These are phyloP conservation scores for Microglena sp. DNA, from an alignment of 139 green algal genomes.

Conservation along the genomic window DNA sequence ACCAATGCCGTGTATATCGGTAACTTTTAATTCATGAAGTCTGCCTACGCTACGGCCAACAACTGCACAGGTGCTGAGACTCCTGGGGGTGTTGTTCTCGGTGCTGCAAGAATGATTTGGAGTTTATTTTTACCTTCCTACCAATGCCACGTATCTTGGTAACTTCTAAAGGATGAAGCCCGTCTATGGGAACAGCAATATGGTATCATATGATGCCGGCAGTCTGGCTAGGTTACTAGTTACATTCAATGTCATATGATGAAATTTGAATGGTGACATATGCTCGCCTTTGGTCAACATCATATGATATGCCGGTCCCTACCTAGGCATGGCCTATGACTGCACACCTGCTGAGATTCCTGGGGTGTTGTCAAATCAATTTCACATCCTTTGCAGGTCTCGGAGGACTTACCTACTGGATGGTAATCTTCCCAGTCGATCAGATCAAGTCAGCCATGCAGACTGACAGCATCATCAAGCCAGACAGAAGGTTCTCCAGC, in stretches of 20 bases:
- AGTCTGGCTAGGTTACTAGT: too few relatives aligned
- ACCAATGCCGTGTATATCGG: not conserved
- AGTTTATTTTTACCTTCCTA: too few relatives aligned
- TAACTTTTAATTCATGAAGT: not conserved
- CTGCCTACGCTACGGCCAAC: not conserved
- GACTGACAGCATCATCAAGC: constrained; percentile 68
- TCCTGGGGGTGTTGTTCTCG: not conserved
- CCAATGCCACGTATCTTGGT: constrained; percentile 87
- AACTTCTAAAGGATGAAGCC: constrained; percentile 85
- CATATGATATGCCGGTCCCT: too few relatives aligned
- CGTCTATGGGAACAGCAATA: too few relatives aligned
- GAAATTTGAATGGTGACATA: too few relatives aligned
- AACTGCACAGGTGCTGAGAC: not conserved
- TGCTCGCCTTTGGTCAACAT: too few relatives aligned
- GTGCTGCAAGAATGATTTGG: not conserved
- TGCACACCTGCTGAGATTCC: constrained; percentile 29
- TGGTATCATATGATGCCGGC: too few relatives aligned
- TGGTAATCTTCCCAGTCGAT: constrained; percentile 83
- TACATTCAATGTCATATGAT: too few relatives aligned
- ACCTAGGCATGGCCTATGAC: constrained; percentile 6
- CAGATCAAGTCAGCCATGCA: constrained; percentile 84
- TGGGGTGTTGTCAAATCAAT: too few relatives aligned
- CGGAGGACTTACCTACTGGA: constrained; percentile 79
- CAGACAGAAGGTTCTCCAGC: constrained; percentile 59
- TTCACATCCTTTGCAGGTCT: constrained; percentile 54